Percentiles rank a stretch among this genome's conserved stretches.
Conservation (phyloP, 148 eudicot genomes). For the Polygonum aviculare region DNA sequence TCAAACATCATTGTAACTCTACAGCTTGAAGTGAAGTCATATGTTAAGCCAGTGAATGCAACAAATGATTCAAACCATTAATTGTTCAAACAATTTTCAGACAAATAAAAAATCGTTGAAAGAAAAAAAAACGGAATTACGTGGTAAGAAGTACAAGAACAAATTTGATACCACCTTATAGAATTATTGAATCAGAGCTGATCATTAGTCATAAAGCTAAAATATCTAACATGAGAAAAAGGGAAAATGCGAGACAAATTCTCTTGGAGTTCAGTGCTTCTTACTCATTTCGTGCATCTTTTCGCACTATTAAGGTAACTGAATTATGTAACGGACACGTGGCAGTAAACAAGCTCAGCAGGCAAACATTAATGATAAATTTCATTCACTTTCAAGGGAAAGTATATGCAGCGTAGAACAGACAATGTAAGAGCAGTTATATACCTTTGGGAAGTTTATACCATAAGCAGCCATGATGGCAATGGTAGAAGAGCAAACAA, state of each 20-base stretch:
- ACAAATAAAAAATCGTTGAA: neutral
- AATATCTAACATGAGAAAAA: neutral
- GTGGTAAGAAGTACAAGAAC: neutral
- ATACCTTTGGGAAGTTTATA: constrained; percentile 72
- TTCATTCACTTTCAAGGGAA: neutral
- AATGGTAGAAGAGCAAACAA: constrained; percentile 96
- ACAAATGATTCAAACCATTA: neutral
- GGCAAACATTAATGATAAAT: neutral
- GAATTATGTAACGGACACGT: too few species aligned
- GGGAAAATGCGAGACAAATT: neutral
- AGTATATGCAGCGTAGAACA: neutral
- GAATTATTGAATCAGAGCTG: neutral
- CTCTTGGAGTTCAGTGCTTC: neutral
- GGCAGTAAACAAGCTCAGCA: neutral
- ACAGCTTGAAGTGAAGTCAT: neutral
- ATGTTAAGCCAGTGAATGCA: neutral
- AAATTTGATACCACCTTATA: neutral
- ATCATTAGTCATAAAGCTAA: neutral
- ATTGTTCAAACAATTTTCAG: neutral
- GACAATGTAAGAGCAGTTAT: neutral
- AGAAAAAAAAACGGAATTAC: neutral
- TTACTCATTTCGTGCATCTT: neutral
- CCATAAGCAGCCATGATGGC: constrained; percentile 80
- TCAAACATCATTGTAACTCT: neutral
- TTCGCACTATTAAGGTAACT: neutral